A percentile compares a stretch with the other conserved stretches of the same genome.
phyloP scores from a whole-genome alignment of 2,329 filamentous ascomycete species.

The Fusarium abutilonis region DNA sequence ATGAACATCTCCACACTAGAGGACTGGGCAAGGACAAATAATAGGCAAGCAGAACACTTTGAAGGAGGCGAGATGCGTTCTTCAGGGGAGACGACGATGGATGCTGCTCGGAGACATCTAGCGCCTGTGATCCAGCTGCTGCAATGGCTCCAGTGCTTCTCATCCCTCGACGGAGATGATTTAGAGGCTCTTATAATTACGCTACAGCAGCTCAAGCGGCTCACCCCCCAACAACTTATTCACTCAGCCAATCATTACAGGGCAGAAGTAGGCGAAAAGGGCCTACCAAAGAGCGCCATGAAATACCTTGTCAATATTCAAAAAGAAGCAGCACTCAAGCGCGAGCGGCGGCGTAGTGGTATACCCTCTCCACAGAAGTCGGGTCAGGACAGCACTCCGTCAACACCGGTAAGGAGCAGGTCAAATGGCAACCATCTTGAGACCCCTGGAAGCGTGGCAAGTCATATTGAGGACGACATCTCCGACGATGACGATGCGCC shows the following conservation, averaged over 20 bases:
- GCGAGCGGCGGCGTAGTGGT: slow-evolving; percentile 62
- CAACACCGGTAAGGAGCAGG: slow-evolving; percentile 56
- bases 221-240: slow-evolving; percentile 88
- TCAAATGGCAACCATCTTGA: slow-evolving; percentile 57
- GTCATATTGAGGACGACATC: slow-evolving; percentile 47
- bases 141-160: slow-evolving; percentile 98
- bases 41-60: slow-evolving; percentile 93
- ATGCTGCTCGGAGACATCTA: slow-evolving; percentile 84
- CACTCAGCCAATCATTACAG: slow-evolving; percentile 94
- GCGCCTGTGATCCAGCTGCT: slow-evolving; percentile 91
- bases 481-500: slow-evolving; percentile 74
- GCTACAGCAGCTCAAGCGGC: slow-evolving; percentile 83
- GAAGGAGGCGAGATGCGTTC: slow-evolving; percentile 89
- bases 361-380: slow-evolving; percentile 55
- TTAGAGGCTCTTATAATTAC: slow-evolving; percentile 88
- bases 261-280: slow-evolving; percentile 94
- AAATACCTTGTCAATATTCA: slow-evolving; percentile 86
- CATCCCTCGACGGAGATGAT: slow-evolving; percentile 85
- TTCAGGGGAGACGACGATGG: slow-evolving; percentile 86
- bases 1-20: slow-evolving; percentile 98
- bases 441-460: slow-evolving; percentile 55
- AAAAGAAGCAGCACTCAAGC: slow-evolving; percentile 72
- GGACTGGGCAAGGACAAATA: slow-evolving; percentile 95
- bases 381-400: slow-evolving; percentile 53
- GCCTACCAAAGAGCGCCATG: slow-evolving; percentile 84